phyloP scores from a whole-genome alignment of 2,329 filamentous ascomycete species.

The Cryphonectria radicalis region DNA sequence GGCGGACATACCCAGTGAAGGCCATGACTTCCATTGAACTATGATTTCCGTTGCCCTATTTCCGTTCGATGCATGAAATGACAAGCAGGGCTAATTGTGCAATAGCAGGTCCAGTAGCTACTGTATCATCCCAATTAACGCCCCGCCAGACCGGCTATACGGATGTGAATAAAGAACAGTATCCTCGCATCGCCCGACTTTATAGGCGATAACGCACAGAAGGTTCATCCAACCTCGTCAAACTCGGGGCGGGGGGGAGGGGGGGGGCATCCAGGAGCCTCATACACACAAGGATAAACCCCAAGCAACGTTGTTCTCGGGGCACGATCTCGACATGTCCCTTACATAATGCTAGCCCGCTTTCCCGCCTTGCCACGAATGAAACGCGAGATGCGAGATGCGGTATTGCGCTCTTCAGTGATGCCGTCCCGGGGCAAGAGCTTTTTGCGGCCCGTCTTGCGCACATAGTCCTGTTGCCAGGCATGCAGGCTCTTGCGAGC shows the following conservation, averaged over 20 bases:
- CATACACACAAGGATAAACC: neutral
- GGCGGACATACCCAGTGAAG: neutral
- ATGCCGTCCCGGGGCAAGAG: conserved; percentile 47
- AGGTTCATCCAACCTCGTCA: neutral
- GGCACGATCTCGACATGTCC: neutral
- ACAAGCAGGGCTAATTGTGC: conserved; percentile 7
- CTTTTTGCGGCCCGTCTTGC: conserved; percentile 40
- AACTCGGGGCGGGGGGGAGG: too few relatives aligned
- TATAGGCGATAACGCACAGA: neutral
- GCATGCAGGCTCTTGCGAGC: conserved; percentile 52
- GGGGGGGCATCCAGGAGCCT: too few relatives aligned
- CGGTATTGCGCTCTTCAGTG: conserved; percentile 35
- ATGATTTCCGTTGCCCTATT: neutral
- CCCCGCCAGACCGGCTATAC: neutral
- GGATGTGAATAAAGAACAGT: neutral
- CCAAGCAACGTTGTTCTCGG: neutral
- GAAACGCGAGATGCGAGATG: conserved; percentile 23
- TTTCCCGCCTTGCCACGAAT: conserved; percentile 27
- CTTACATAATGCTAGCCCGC: conserved; percentile 30
- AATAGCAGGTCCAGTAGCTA: neutral
- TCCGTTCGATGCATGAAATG: neutral
- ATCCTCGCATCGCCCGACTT: neutral
- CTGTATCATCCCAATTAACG: neutral
- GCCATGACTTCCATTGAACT: neutral
- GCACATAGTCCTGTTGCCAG: conserved; percentile 57